A percentile compares a stretch with the other conserved stretches of the same genome.
Conservation (phyloP, 176 grass and related monocot genomes). For the Triticum monococcum region DNA sequence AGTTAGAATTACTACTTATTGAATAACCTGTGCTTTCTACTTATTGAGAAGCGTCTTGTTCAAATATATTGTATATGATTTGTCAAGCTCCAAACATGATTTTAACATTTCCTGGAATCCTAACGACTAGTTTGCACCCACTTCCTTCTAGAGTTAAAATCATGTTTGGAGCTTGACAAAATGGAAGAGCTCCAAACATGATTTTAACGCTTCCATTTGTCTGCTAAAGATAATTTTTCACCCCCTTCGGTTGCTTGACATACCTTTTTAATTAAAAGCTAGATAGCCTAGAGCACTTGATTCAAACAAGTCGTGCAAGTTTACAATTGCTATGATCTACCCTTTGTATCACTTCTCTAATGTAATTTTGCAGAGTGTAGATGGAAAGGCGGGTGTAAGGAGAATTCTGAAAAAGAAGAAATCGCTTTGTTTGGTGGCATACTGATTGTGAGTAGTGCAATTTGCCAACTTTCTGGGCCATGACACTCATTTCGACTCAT, state of each 20-base stretch:
- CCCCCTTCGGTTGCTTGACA: background rate
- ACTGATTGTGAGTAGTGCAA: conserved; percentile 57
- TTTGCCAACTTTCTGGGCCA: background rate
- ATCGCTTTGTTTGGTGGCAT: conserved; percentile 43
- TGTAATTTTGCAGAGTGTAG: conserved; percentile 54
- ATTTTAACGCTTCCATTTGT: background rate
- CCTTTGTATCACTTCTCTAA: background rate
- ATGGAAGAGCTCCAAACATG: no score
- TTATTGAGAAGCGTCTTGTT: no score
- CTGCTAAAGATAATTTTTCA: background rate
- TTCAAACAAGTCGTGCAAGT: background rate
- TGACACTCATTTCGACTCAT: background rate
- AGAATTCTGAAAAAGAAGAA: conserved; percentile 56
- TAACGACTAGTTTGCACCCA: no score
- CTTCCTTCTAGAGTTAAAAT: no score
- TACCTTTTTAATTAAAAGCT: background rate
- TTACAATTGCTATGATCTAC: conserved; percentile 3
- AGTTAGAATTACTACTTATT: background rate
- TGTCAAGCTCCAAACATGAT: conserved; percentile 5
- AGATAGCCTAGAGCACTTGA: background rate
- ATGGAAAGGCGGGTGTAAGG: conserved; percentile 47
- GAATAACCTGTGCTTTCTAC: background rate
- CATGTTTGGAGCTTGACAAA: no score
- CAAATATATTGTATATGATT: conserved; percentile 10
- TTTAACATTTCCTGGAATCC: background rate